A percentile compares a stretch with the other conserved stretches of the same genome.
These are phyloP conservation scores for Podosphaera aphanis DNA, from an alignment of 2,329 filamentous ascomycete species.

Conservation along the genomic window DNA sequence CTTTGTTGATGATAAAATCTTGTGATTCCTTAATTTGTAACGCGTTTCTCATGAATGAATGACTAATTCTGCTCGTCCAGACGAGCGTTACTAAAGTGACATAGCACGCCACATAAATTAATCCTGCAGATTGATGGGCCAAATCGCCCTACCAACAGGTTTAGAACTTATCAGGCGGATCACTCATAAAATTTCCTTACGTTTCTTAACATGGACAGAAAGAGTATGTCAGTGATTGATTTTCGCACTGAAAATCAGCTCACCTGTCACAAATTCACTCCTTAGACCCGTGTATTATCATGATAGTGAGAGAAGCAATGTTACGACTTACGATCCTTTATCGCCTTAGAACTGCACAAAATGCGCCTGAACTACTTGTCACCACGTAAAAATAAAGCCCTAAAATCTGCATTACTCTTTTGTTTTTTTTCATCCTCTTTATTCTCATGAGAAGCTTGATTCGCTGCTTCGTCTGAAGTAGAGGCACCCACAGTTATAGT, in stretches of 20 bases:
- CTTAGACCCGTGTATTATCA: not conserved
- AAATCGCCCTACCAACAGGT: not conserved
- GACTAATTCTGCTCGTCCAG: not conserved
- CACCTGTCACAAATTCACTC: not conserved
- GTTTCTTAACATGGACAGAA: not conserved
- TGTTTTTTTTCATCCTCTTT: slow-evolving; percentile 12
- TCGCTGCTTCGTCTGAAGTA: slow-evolving; percentile 2
- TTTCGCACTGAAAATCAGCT: not conserved
- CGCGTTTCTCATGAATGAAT: not conserved
- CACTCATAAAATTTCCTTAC: not conserved
- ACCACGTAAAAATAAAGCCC: slow-evolving; percentile 20
- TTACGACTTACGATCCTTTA: not conserved
- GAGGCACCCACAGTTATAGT: not conserved
- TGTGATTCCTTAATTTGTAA: not conserved
- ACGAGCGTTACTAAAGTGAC: not conserved
- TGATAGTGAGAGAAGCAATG: not conserved
- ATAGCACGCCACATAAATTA: not conserved
- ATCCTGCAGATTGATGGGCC: not conserved
- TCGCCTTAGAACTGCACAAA: not conserved
- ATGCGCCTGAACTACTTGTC: slow-evolving; percentile 4
- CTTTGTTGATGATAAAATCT: not conserved
- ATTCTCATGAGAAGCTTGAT: slow-evolving; percentile 6
- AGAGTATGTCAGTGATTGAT: not conserved
- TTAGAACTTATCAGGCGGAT: not conserved
- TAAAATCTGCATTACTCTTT: slow-evolving; percentile 35